Conservation (phyloP, 495 filamentous ascomycete species). For the Aspergillus bertholletiae region DNA sequence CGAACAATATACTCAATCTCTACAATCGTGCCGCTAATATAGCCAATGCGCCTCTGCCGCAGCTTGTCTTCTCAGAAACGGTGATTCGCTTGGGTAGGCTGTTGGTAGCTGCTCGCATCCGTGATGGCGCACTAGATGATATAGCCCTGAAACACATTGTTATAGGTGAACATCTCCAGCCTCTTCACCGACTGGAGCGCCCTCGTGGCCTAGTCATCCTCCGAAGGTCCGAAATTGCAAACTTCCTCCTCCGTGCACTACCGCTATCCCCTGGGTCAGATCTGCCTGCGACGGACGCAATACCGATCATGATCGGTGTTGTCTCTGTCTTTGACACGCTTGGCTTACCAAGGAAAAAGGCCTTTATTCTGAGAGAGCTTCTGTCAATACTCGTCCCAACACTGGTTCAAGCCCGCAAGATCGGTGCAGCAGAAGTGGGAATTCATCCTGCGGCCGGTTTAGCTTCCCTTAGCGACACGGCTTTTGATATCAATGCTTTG, state of each 20-base stretch:
- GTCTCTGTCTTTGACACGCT: conserved; percentile 74
- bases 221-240: conserved; percentile 62
- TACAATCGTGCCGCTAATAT: conserved; percentile 74
- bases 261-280: conserved; percentile 58
- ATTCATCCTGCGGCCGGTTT: conserved; percentile 90
- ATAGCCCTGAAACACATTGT: conserved; percentile 67
- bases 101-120: conserved; percentile 64
- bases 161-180: conserved; percentile 45
- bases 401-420: conserved; percentile 86
- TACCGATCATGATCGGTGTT: conserved; percentile 78
- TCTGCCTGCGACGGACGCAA: conserved; percentile 64
- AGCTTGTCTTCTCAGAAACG: conserved; percentile 75
- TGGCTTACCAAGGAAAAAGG: conserved; percentile 80
- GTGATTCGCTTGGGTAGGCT: conserved; percentile 76
- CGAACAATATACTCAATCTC: conserved; percentile 78
- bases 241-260: conserved; percentile 67
- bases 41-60: conserved; percentile 76
- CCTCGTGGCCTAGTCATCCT: conserved; percentile 38
- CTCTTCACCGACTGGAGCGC: conserved; percentile 36
- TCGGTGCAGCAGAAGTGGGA: conserved; percentile 89
- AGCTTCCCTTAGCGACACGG: conserved; percentile 54
- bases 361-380: conserved; percentile 78
- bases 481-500: conserved; percentile 58
- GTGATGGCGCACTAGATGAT: conserved; percentile 64
- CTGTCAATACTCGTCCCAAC: conserved; percentile 77